A percentile compares a stretch with the other conserved stretches of the same genome.
Conservation (phyloP, 1,284 basidiomycete species). For the Malassezia nana region DNA sequence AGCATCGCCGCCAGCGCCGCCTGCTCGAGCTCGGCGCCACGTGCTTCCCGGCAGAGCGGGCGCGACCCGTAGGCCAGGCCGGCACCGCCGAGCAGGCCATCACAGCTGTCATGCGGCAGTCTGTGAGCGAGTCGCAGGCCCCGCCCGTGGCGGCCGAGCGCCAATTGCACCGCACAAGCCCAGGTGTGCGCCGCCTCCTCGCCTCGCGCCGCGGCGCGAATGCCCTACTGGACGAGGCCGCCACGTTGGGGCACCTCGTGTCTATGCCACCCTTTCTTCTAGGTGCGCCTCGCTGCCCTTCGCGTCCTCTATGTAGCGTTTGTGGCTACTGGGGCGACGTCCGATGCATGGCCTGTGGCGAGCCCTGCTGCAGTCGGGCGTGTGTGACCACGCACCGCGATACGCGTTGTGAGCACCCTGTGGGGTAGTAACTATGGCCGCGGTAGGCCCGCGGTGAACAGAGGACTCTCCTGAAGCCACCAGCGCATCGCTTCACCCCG, state of each 20-base stretch:
- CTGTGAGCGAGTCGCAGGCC: slow-evolving; percentile 12
- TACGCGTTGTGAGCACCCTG: slow-evolving; percentile 14
- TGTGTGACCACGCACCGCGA: slow-evolving; percentile 13
- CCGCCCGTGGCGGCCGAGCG: slow-evolving; percentile 9
- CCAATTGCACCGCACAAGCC: slow-evolving; percentile 1
- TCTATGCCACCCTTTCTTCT: slow-evolving; percentile 9
- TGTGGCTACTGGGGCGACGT: slow-evolving; percentile 18
- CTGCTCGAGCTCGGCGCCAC: slow-evolving; percentile 14
- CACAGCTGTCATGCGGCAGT: slow-evolving; percentile 10
- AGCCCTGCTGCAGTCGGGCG: slow-evolving; percentile 8
- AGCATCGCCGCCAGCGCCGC: slow-evolving; percentile 13
- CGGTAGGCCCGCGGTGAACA: slow-evolving; percentile 29
- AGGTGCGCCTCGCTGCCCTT: not conserved
- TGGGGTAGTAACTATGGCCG: slow-evolving; percentile 1
- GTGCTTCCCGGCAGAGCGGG: slow-evolving; percentile 7
- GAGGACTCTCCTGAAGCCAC: slow-evolving; percentile 37
- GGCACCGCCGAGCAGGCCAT: slow-evolving; percentile 5
- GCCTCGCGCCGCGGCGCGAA: slow-evolving; percentile 15
- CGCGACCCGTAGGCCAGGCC: not conserved
- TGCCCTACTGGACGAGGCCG: slow-evolving; percentile 15
- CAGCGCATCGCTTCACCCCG: slow-evolving; percentile 40
- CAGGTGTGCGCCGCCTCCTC: slow-evolving; percentile 14
- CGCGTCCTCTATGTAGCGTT: slow-evolving; percentile 12
- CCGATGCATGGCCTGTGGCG: slow-evolving; percentile 12
- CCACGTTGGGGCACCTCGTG: slow-evolving; percentile 5